Evolutionary conservation across 164 flowering plant species (phyloP), one percentile per base, ranked within the genome.

Genomic region (Warburgia ugandensis): DNA sequence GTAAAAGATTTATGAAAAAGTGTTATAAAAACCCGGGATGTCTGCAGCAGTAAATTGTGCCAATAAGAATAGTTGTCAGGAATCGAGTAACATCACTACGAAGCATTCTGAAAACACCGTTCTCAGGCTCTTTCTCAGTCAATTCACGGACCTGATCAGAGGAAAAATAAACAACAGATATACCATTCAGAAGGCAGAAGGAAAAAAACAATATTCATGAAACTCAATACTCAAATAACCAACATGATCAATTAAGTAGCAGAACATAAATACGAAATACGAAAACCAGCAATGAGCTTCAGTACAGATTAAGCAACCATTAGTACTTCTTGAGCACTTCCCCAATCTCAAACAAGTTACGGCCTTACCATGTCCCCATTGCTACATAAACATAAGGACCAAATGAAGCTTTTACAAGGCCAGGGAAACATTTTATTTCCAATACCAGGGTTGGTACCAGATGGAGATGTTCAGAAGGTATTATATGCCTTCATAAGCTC

Each of bases 31-130:
- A 37, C 3, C 6, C 8, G 2, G 4, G 7, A 20, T n/a, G 7
- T n/a, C n/a, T n/a, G n/a, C n/a, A n/a, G 36, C 22, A 63, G 27
- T 92, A 92, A 96, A 97, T 92, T 52, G 96, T 92, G 66, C 99
- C 99, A 60, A 92, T 92, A 50, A 92, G 91, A 58, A 92, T 92
- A 28, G 99, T 92, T 13, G 97, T 88, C 52, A 92, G 68, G 70
- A 92, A 92, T 21, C 99, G 83, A 54, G 95, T 92, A 40, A 88
- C 95, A 72, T 92, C 99, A 56, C 69, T 80, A 10, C 85, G 83
- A 54, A 92, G 95, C 94, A 80, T 77, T 76, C 62, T 81, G 72
- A 92, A 92, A 54, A 92, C 94, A 39, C 94, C 94, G 73, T 84
- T 62, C 56, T 86, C 97, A 43, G 94, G 60, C 67, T 92, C 99